phyloP scores from a whole-genome alignment of 2,329 filamentous ascomycete genomes.

The Ophiosphaerella korrae region DNA sequence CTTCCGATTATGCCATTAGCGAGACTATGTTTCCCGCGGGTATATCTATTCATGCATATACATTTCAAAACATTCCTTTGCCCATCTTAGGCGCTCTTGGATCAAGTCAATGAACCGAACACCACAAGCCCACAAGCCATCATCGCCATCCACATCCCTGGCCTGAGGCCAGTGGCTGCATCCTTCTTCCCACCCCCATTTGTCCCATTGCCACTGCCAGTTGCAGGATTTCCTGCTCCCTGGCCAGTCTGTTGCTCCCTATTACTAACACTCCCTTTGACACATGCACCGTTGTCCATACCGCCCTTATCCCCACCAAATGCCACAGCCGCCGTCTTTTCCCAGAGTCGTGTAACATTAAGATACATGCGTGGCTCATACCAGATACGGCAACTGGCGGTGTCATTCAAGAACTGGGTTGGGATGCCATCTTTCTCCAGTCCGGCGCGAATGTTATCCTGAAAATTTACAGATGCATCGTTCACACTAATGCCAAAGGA shows the following conservation, averaged over 20 bases:
- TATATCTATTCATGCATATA: too few species aligned
- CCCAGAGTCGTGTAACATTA: constrained; percentile 61
- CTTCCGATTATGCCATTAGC: too few species aligned
- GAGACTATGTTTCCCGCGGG: too few species aligned
- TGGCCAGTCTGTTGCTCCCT: constrained; percentile 32
- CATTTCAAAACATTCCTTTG: too few species aligned
- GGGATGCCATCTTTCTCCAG: constrained; percentile 48
- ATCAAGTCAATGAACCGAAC: neutral
- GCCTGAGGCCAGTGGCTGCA: constrained; percentile 10
- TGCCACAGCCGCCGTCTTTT: constrained; percentile 36
- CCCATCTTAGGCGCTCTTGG: neutral
- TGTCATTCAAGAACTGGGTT: constrained; percentile 65
- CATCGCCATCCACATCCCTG: neutral
- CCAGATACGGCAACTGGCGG: constrained; percentile 66
- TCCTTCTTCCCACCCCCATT: constrained; percentile 10
- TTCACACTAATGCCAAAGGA: constrained; percentile 26
- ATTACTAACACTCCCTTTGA: constrained; percentile 34
- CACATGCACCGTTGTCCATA: constrained; percentile 34
- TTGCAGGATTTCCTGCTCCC: constrained; percentile 28
- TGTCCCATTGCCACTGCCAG: constrained; percentile 7
- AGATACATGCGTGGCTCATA: constrained; percentile 61
- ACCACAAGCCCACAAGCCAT: neutral
- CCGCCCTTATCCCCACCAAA: constrained; percentile 35
- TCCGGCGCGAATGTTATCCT: constrained; percentile 46
- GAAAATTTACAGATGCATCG: constrained; percentile 44